Base-by-base conservation (phyloP, 176 grass and related monocot genomes). In the Rhipidocladum racemiflorum region DNA sequence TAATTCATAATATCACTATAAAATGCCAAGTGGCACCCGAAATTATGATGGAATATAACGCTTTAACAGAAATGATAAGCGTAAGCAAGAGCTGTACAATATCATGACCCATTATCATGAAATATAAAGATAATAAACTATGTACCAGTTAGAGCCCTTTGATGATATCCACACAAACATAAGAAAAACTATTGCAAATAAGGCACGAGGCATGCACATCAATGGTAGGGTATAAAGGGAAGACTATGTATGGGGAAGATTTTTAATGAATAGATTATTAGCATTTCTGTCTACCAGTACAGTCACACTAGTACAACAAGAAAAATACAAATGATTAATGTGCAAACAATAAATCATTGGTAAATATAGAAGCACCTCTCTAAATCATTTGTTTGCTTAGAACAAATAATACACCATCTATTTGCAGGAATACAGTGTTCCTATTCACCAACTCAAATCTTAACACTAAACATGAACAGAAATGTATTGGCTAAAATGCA, bases 1-100 rank as follows among this genome's bases (percentile, higher is more conserved):
- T 60, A 82, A 68, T 77, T 74, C 25, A 79, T 85, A 88, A 90
- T 43, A 73, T 82, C 32, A 30, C 30, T 30, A 30, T 30, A 30
- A 30, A 30, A 30, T 30, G 30, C 30, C 30, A 30, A 77, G 61
- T 21, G 29, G 50, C 12, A 68, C 11, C 9, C 18, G 27, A 67
- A 79, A 74, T 9, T 15, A 50, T 61, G 44, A 40, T 68, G 59
- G 12, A 34, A 65, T 65, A 72, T 2, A 65, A 54, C 74, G 3
- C 20, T 70, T 57, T 77, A 68, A 40, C 28, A 57, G 17, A 25
- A 59, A 36, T 39, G 20, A 77, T 46, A 8, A 4, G 4, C 29
- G 59, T 65, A 65, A 59, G 38, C 9, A 78, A 20, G 7, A 72
- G 30, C 27, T 7, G 1, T 36, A 9, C 17, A 79, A 29, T 80